Evolutionary conservation across 2,329 filamentous ascomycete species (phyloP).

Genomic region (Trichoderma semiorbis): DNA sequence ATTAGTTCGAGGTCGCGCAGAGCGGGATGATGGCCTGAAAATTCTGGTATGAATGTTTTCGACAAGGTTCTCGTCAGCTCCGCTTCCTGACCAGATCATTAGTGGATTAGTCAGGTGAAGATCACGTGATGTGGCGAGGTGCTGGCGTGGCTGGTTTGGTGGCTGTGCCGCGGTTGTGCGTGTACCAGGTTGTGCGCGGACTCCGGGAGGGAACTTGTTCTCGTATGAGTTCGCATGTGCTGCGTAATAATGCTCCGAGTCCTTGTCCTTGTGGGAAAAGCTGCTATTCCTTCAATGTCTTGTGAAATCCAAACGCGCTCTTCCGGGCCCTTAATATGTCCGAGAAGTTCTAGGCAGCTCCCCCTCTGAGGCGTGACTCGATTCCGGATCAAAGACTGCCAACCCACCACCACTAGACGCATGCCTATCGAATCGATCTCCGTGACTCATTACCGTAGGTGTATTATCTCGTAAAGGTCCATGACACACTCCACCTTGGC

Average conservation of each 20-base stretch:
- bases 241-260: not conserved
- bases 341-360: not conserved
- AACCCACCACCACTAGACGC: not conserved
- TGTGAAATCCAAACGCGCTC: not conserved
- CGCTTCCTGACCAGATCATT: slow-evolving; percentile 22
- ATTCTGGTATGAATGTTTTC: slow-evolving; percentile 27
- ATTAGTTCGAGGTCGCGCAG: slow-evolving; percentile 19
- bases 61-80: slow-evolving; percentile 15
- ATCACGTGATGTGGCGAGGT: slow-evolving; percentile 28
- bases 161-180: not conserved
- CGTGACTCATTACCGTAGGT: slow-evolving; percentile 12
- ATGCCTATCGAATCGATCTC: not conserved
- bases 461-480: not conserved
- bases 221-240: not conserved
- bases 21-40: slow-evolving; percentile 26
- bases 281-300: not conserved
- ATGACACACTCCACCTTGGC: not conserved
- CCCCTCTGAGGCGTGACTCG: slow-evolving; percentile 5
- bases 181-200: not conserved
- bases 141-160: slow-evolving; percentile 7
- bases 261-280: not conserved
- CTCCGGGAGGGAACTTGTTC: not conserved
- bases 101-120: slow-evolving; percentile 31
- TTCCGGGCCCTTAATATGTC: slow-evolving; percentile 10
- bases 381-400: not conserved